Conservation (phyloP, 225 moss, liverwort and hornwort genomes). For the Pseudisothecium myosuroides region DNA sequence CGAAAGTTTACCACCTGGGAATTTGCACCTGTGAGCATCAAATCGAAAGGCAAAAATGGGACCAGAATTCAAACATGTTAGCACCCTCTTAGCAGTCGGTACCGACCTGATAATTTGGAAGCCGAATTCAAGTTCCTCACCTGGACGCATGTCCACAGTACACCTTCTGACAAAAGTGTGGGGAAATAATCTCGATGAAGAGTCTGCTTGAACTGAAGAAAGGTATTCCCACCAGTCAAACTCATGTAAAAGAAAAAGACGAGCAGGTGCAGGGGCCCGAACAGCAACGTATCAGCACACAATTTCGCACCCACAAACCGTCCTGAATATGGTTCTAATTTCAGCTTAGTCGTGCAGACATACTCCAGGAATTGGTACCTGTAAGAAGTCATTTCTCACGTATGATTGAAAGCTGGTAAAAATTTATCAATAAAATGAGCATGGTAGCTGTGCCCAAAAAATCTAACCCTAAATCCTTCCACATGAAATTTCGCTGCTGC, state of each 20-base stretch:
- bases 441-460: background rate
- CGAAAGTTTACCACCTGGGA: constrained; percentile 64
- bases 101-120: background rate
- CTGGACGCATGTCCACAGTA: constrained; percentile 42
- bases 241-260: constrained; percentile 12
- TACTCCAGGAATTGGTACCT: constrained; percentile 41
- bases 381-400: background rate
- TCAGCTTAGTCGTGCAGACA: constrained; percentile 35
- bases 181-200: constrained; percentile 21
- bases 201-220: constrained; percentile 35
- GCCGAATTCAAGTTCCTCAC: background rate
- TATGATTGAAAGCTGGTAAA: background rate
- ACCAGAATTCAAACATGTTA: background rate
- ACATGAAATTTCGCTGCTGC: background rate
- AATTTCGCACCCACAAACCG: constrained; percentile 42
- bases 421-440: too few relatives aligned
- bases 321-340: constrained; percentile 25
- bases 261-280: constrained; percentile 66
- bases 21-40: background rate
- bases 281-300: constrained; percentile 39
- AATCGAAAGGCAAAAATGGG: background rate
- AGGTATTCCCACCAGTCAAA: constrained; percentile 26
- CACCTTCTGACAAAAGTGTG: constrained; percentile 26
- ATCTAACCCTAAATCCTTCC: background rate
- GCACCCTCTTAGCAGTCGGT: background rate